phyloP scores from a whole-genome alignment of 2,329 filamentous ascomycete genomes.

The Cercospora sesami region DNA sequence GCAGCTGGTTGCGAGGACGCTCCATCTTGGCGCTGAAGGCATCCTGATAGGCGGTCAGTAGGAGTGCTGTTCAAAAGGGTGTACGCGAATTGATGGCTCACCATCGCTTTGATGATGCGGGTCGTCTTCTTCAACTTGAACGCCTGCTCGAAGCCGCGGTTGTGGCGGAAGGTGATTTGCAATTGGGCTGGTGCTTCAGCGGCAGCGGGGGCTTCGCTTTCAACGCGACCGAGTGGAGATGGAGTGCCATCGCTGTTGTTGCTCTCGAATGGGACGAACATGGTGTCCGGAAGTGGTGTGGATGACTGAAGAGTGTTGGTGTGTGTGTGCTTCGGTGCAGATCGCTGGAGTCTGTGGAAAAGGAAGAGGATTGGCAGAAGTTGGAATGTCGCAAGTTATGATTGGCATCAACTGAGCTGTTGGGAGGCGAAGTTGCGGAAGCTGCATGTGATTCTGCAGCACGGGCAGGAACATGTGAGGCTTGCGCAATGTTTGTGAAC shows the following conservation, averaged over 20 bases:
- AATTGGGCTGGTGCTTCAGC: slow-evolving; percentile 4
- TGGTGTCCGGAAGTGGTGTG: not conserved
- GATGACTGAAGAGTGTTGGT: not conserved
- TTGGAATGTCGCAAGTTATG: not conserved
- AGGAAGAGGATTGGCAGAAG: not conserved
- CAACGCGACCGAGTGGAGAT: not conserved
- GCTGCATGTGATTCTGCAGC: not conserved
- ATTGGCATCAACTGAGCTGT: not conserved
- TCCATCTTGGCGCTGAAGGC: slow-evolving; percentile 23
- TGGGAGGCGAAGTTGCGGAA: not conserved
- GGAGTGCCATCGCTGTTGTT: not conserved
- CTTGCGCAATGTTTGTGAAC: not conserved
- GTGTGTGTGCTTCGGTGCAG: not conserved
- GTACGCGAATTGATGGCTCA: not conserved
- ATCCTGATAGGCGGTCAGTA: slow-evolving; percentile 8
- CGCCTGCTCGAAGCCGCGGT: slow-evolving; percentile 20
- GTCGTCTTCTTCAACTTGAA: slow-evolving; percentile 33
- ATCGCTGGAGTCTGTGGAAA: not conserved
- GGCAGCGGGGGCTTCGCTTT: not conserved
- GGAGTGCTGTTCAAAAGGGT: not conserved
- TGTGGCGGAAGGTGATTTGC: slow-evolving; percentile 26
- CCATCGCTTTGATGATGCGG: slow-evolving; percentile 32
- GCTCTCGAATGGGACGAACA: not conserved
- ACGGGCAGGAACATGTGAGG: not conserved
- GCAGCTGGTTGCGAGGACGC: slow-evolving; percentile 14